These are phyloP conservation scores for Salix purpurea DNA, from an alignment of 345 rosid species.

Conservation along the genomic window DNA sequence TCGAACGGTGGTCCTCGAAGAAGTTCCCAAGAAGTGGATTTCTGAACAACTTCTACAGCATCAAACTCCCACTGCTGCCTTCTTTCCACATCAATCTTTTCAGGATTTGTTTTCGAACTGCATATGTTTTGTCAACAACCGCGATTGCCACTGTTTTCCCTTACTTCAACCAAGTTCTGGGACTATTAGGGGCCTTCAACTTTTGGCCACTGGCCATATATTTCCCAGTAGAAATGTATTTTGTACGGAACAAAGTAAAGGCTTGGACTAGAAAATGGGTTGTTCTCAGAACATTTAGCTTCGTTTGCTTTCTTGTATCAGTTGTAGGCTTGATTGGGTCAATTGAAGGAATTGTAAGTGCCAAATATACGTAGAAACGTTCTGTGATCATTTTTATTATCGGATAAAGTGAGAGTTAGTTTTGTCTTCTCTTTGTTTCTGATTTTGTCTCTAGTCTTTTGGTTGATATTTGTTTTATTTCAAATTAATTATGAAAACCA, in stretches of 20 bases:
- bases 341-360: not conserved
- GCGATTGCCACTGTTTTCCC: not conserved
- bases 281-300: not conserved
- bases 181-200: not conserved
- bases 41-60: no score
- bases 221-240: conserved; percentile 1
- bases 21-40: no score
- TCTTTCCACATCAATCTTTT: not conserved
- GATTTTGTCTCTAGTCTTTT: no score
- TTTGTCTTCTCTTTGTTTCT: no score
- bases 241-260: not conserved
- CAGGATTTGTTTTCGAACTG: not conserved
- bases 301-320: not conserved
- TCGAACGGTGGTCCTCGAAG: no score
- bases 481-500: no score
- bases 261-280: not conserved
- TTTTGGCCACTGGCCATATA: not conserved
- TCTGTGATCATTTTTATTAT: no score
- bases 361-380: not conserved
- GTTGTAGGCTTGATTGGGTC: not conserved
- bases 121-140: not conserved
- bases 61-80: not conserved
- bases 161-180: conserved; percentile 4
- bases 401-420: no score
- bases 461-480: no score